A percentile compares a stretch with the other conserved stretches of the same genome.
phyloP scores from a whole-genome alignment of 2,329 filamentous ascomycete genomes.

The Beauveria pseudobassiana region DNA sequence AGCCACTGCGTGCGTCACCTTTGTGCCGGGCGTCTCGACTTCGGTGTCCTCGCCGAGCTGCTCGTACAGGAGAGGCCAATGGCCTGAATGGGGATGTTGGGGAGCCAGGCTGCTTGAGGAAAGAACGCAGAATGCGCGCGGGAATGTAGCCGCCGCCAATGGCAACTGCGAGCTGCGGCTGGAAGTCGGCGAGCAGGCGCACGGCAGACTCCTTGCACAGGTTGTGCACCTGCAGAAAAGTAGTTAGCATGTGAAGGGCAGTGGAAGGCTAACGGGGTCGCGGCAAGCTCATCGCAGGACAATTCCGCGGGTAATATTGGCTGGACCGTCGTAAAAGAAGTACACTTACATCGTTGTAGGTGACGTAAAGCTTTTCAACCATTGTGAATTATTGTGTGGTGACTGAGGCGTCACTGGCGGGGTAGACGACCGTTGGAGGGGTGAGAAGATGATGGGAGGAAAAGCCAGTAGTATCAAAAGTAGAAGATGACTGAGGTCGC shows the following conservation, averaged over 20 bases:
- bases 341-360: conserved; percentile 75
- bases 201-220: conserved; percentile 83
- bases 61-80: conserved; percentile 98
- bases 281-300: background rate
- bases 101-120: conserved; percentile 79
- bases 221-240: conserved; percentile 74
- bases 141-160: conserved; percentile 97
- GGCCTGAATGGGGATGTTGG: conserved; percentile 98
- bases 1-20: conserved; percentile 98
- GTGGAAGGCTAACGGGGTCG: too few species aligned
- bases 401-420: conserved; percentile 11
- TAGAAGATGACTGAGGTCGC: background rate
- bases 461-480: background rate
- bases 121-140: conserved; percentile 92
- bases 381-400: conserved; percentile 42
- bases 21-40: conserved; percentile 73
- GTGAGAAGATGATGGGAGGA: background rate
- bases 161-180: conserved; percentile 95
- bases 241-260: background rate
- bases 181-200: conserved; percentile 74
- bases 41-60: conserved; percentile 52
- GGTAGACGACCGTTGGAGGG: conserved; percentile 1
- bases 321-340: background rate
- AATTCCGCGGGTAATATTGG: background rate
- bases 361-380: conserved; percentile 82